These are phyloP conservation scores for Phytopythium helicoides DNA, from an alignment of 352 stramenopile genomes.

Conservation along the genomic window DNA sequence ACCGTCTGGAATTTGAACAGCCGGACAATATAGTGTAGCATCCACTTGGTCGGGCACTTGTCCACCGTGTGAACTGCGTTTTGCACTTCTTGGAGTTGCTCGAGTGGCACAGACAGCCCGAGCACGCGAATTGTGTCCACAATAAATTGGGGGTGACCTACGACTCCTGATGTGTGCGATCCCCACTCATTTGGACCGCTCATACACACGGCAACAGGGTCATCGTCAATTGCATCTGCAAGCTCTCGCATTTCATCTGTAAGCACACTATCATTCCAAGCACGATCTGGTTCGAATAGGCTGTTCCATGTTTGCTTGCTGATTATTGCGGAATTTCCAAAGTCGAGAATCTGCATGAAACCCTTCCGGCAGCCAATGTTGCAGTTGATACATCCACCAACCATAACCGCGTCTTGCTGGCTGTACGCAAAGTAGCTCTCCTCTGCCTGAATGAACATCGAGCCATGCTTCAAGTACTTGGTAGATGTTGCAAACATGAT, in stretches of 20 bases:
- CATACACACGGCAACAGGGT: conserved; percentile 1
- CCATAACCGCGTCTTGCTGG: conserved; percentile 23
- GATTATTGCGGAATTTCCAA: conserved; percentile 17
- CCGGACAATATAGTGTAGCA: conserved; percentile 13
- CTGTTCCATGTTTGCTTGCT: conserved; percentile 21
- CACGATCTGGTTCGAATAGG: conserved; percentile 11
- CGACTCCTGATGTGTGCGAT: neutral
- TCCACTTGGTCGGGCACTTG: conserved; percentile 17
- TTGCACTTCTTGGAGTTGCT: conserved; percentile 15
- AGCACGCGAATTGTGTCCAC: neutral
- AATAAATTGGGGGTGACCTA: neutral
- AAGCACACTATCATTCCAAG: conserved; percentile 9
- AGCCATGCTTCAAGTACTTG: too few relatives aligned
- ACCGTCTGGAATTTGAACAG: conserved; percentile 4
- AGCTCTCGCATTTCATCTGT: neutral
- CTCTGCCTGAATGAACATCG: conserved; percentile 18
- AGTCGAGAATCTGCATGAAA: conserved; percentile 18
- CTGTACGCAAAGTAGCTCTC: conserved; percentile 26
- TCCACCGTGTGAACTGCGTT: conserved; percentile 8
- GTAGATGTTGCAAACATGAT: too few relatives aligned
- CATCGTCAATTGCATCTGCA: neutral
- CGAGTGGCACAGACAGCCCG: conserved; percentile 6
- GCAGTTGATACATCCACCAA: conserved; percentile 16
- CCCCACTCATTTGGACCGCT: conserved; percentile 1
- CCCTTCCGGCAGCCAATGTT: conserved; percentile 14